Evolutionary conservation across 2,329 filamentous ascomycete species (phyloP).

Genomic region (Talaromyces sp.): DNA sequence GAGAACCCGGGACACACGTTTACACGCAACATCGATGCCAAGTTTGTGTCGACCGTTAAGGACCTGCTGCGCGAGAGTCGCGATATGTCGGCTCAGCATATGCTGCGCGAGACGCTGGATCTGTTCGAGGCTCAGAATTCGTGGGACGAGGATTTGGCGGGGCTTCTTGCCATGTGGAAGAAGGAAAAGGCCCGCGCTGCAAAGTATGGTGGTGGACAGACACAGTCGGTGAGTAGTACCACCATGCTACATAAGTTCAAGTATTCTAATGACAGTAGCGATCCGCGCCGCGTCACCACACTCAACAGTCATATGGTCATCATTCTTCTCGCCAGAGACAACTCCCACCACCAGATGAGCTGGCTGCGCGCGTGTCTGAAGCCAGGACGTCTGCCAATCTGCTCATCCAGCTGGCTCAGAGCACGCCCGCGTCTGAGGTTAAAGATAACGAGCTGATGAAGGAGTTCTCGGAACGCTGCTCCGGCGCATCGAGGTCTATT

Average conservation of each 20-base stretch:
- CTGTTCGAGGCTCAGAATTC: conserved; percentile 67
- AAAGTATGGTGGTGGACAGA: conserved; percentile 23
- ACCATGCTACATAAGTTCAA: not conserved
- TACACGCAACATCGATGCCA: conserved; percentile 81
- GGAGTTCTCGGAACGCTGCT: conserved; percentile 86
- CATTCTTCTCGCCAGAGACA: conserved; percentile 36
- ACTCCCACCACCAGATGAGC: conserved; percentile 66
- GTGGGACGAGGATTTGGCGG: conserved; percentile 66
- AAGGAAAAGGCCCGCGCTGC: conserved; percentile 70
- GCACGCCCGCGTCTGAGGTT: conserved; percentile 71
- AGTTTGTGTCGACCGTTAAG: conserved; percentile 73
- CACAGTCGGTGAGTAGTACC: conserved; percentile 19
- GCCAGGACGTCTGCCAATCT: conserved; percentile 85
- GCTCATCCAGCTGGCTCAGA: conserved; percentile 85
- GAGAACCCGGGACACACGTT: conserved; percentile 91
- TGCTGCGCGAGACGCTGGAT: conserved; percentile 81
- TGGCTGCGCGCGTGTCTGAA: conserved; percentile 80
- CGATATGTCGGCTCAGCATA: conserved; percentile 75
- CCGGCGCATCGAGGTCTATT: conserved; percentile 72
- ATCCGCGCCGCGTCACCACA: conserved; percentile 16
- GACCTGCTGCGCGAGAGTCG: conserved; percentile 65
- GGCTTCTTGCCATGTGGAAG: conserved; percentile 79
- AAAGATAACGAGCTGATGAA: conserved; percentile 80
- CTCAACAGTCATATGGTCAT: not conserved
- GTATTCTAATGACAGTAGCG: conserved; percentile 1